phyloP scores from a whole-genome alignment of 225 moss, liverwort and hornwort genomes.

The Polytrichum formosum region DNA sequence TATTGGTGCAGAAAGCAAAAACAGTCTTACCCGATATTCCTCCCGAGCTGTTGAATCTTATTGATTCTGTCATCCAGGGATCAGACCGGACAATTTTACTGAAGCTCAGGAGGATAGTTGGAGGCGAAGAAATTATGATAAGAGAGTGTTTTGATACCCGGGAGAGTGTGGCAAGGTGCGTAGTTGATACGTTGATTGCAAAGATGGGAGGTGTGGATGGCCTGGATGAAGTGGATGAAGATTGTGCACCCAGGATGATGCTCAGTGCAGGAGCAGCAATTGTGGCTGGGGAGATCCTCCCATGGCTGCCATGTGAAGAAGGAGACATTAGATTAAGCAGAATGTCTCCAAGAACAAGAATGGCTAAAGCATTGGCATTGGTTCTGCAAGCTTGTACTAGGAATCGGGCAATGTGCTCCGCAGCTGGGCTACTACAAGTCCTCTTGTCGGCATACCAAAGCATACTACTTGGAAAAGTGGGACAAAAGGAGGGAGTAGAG shows the following conservation, averaged over 20 bases:
- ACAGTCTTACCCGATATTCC: conserved; percentile 54
- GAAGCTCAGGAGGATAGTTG: conserved; percentile 67
- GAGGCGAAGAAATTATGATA: conserved; percentile 58
- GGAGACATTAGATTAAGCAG: conserved; percentile 24
- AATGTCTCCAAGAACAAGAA: conserved; percentile 69
- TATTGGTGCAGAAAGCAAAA: conserved; percentile 19
- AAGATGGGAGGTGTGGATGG: conserved; percentile 88
- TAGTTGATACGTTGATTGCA: conserved; percentile 79
- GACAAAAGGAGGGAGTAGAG: conserved; percentile 38
- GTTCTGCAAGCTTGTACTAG: conserved; percentile 85
- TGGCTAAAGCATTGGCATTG: conserved; percentile 77
- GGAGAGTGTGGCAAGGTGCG: conserved; percentile 56
- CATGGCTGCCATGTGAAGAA: conserved; percentile 70
- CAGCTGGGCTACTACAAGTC: conserved; percentile 76
- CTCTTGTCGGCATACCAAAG: conserved; percentile 67
- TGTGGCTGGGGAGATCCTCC: conserved; percentile 78
- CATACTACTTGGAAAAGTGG: conserved; percentile 42
- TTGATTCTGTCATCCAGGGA: conserved; percentile 76
- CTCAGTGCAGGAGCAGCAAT: conserved; percentile 82
- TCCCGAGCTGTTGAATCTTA: conserved; percentile 72
- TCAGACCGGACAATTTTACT: conserved; percentile 55
- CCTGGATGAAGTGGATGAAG: conserved; percentile 56
- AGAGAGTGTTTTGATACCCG: conserved; percentile 33
- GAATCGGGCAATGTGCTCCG: conserved; percentile 91
- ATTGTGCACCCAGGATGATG: conserved; percentile 74